phyloP scores from a whole-genome alignment of 257 asterid genomes.

The Mitragyna speciosa region DNA sequence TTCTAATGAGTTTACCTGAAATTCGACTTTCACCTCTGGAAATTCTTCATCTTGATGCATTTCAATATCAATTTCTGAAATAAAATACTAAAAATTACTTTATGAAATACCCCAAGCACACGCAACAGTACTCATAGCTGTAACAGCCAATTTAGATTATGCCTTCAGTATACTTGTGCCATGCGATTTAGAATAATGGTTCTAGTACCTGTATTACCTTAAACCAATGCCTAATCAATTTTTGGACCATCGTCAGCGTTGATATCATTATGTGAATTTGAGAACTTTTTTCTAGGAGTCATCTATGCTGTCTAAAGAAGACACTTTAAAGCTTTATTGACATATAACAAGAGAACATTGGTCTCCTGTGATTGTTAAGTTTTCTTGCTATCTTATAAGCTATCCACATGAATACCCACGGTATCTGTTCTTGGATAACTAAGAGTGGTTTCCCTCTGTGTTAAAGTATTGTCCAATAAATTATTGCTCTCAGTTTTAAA shows the following conservation, averaged over 20 bases:
- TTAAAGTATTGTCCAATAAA: no score
- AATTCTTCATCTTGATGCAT: slow-evolving; percentile 65
- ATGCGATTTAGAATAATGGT: background rate
- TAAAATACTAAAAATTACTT: slow-evolving; percentile 22
- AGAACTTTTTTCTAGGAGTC: background rate
- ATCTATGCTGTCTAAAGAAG: background rate
- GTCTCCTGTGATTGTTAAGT: background rate
- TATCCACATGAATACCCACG: background rate
- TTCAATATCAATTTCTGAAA: slow-evolving; percentile 49
- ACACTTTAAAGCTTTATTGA: no score
- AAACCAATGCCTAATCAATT: background rate
- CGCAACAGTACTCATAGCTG: background rate
- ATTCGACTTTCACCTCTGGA: slow-evolving; percentile 71
- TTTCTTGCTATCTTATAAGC: background rate
- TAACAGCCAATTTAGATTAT: background rate
- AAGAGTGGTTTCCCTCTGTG: no score
- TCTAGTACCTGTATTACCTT: background rate
- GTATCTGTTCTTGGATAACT: background rate
- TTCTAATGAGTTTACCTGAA: slow-evolving; percentile 53
- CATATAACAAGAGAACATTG: background rate
- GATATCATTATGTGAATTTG: background rate
- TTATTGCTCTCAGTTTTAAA: no score
- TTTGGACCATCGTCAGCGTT: background rate
- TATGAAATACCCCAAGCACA: background rate
- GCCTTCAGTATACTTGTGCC: background rate